phyloP scores from a whole-genome alignment of 805 yeast genomes.

The Cephaloascus albidus region DNA sequence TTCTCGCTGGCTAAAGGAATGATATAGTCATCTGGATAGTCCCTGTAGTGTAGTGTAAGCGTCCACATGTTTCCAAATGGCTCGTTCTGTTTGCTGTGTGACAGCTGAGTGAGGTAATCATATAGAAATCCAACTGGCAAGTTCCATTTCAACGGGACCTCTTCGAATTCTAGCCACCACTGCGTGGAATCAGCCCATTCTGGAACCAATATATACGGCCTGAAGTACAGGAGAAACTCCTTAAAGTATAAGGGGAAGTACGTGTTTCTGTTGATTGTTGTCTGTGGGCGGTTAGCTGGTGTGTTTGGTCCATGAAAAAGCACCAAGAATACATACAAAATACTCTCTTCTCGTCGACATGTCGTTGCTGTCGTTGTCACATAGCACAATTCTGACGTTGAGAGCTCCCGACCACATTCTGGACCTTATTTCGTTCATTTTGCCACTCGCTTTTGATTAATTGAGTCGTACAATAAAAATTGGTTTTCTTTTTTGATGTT shows the following conservation, averaged over 20 bases:
- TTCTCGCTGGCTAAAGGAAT: slow-evolving; percentile 24
- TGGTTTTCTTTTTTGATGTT: too few species aligned
- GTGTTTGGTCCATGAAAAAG: too few species aligned
- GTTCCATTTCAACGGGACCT: slow-evolving; percentile 66
- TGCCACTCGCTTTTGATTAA: too few species aligned
- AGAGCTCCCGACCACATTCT: slow-evolving; percentile 3
- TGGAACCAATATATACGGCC: slow-evolving; percentile 16
- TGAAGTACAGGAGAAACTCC: slow-evolving; percentile 26
- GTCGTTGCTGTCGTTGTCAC: neutral
- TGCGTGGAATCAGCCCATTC: slow-evolving; percentile 7
- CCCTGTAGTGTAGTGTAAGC: slow-evolving; percentile 28
- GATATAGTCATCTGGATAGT: slow-evolving; percentile 34
- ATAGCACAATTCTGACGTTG: neutral
- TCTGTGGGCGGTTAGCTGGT: too few species aligned
- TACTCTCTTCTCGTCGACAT: neutral
- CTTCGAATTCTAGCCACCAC: slow-evolving; percentile 65
- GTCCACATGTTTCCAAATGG: slow-evolving; percentile 28
- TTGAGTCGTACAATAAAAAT: too few species aligned
- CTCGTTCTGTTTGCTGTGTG: slow-evolving; percentile 4
- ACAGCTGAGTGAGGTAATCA: slow-evolving; percentile 39
- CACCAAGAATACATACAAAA: neutral
- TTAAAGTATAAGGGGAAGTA: slow-evolving; percentile 39
- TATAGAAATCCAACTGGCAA: slow-evolving; percentile 63
- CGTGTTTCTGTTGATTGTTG: slow-evolving; percentile 29
- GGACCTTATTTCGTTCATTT: slow-evolving; percentile 4